Conservation (phyloP, 176 grass and related monocot genomes). For the Triticum dicoccoides region DNA sequence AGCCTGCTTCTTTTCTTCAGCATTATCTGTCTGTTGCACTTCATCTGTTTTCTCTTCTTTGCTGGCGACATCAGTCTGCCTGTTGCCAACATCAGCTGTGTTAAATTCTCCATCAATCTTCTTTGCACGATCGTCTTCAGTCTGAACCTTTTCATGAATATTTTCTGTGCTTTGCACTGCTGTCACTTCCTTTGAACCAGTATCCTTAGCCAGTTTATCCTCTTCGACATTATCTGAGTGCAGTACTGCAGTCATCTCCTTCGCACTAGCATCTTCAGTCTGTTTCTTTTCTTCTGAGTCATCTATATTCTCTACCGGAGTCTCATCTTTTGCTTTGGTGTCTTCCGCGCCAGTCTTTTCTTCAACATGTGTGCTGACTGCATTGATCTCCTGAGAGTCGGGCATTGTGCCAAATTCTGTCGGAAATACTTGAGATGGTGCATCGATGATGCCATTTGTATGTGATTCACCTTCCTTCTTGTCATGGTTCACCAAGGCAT, state of each 20-base stretch:
- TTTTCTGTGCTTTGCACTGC: not conserved
- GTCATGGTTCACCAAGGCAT: slow-evolving; percentile 2
- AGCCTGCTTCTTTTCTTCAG: slow-evolving; percentile 5
- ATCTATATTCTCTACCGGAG: not conserved
- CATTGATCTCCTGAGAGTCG: slow-evolving; percentile 5
- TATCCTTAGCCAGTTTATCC: not conserved
- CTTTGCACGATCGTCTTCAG: slow-evolving; percentile 2
- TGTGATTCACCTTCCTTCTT: not conserved
- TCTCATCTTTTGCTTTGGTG: slow-evolving; percentile 1
- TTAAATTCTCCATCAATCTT: not conserved
- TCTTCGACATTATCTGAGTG: slow-evolving; percentile 16
- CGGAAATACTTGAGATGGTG: not conserved
- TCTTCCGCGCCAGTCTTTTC: not conserved
- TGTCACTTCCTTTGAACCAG: not conserved
- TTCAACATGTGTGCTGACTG: not conserved
- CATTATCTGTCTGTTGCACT: not conserved
- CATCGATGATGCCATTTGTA: not conserved
- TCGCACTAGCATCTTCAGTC: not conserved
- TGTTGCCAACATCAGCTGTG: not conserved
- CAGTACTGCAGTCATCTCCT: not conserved
- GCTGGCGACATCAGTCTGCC: not conserved
- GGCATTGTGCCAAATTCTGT: not conserved
- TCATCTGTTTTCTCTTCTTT: not conserved
- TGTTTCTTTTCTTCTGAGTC: slow-evolving; percentile 18
- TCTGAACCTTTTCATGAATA: slow-evolving; percentile 24